These are phyloP conservation scores for Quercus tomentella DNA, from an alignment of 331 rosid species.

Conservation along the genomic window DNA sequence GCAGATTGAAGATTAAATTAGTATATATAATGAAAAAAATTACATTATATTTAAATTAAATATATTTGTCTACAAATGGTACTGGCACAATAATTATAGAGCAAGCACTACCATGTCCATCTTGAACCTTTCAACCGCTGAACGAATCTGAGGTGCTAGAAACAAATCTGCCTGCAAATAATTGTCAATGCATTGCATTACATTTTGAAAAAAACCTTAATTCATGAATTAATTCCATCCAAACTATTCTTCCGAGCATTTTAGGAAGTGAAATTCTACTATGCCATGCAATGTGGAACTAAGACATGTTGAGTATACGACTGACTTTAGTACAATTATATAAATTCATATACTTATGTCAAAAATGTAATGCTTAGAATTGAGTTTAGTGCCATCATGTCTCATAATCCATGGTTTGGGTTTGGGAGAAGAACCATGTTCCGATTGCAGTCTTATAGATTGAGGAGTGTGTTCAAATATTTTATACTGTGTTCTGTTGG, in stretches of 20 bases:
- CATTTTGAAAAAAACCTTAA: neutral
- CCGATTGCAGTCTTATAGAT: neutral
- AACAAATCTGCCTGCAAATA: slow-evolving; percentile 74
- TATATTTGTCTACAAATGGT: neutral
- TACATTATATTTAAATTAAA: neutral
- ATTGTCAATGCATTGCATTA: slow-evolving; percentile 18
- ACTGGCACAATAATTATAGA: neutral
- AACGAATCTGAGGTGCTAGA: slow-evolving; percentile 64
- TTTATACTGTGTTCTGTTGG: neutral
- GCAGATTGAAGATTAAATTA: neutral
- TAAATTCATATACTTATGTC: neutral
- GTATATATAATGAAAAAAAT: neutral
- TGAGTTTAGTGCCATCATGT: neutral
- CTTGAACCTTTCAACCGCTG: slow-evolving; percentile 38
- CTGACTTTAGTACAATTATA: neutral
- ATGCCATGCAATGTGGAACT: neutral
- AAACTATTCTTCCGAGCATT: neutral
- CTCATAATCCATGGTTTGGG: slow-evolving; percentile 6
- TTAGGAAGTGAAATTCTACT: neutral
- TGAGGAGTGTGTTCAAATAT: neutral
- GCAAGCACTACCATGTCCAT: slow-evolving; percentile 51
- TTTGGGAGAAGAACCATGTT: slow-evolving; percentile 7
- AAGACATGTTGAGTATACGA: neutral
- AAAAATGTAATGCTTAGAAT: slow-evolving; percentile 4
- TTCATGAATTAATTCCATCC: neutral